phyloP scores from a whole-genome alignment of 2,329 filamentous ascomycete genomes.

The Trichoderma oligosporum region DNA sequence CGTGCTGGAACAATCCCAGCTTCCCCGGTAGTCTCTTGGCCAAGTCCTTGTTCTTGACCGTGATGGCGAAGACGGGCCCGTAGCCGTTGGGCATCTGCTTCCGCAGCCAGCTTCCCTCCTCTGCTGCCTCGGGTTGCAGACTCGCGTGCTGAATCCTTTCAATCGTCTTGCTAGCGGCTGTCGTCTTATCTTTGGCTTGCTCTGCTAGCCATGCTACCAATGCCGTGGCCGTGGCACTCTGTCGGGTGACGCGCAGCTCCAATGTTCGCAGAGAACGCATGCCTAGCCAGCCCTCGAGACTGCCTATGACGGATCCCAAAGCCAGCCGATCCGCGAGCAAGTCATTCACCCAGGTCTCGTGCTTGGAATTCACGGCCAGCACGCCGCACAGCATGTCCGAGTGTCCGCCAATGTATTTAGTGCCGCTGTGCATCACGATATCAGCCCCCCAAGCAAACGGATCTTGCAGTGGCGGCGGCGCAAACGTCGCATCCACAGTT shows the following conservation, averaged over 20 bases:
- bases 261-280: slow-evolving; percentile 81
- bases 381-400: slow-evolving; percentile 90
- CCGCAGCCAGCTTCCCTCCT: slow-evolving; percentile 66
- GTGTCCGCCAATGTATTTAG: slow-evolving; percentile 95
- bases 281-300: slow-evolving; percentile 86
- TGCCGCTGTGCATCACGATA: slow-evolving; percentile 85
- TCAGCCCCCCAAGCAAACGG: slow-evolving; percentile 81
- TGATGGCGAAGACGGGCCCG: slow-evolving; percentile 81
- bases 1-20: slow-evolving; percentile 83
- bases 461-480: slow-evolving; percentile 81
- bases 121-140: slow-evolving; percentile 61
- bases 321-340: slow-evolving; percentile 68
- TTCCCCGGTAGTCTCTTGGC: slow-evolving; percentile 73
- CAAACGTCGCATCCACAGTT: slow-evolving; percentile 88
- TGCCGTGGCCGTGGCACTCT: slow-evolving; percentile 65
- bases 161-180: slow-evolving; percentile 51
- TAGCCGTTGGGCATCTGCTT: slow-evolving; percentile 90
- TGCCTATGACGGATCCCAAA: slow-evolving; percentile 82
- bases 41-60: slow-evolving; percentile 54
- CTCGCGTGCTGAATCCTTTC: slow-evolving; percentile 69
- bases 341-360: slow-evolving; percentile 53
- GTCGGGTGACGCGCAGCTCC: slow-evolving; percentile 73
- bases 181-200: slow-evolving; percentile 40
- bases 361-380: slow-evolving; percentile 58
- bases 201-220: slow-evolving; percentile 69